phyloP scores from a whole-genome alignment of 208 protist species.

The Leishmania tropica region DNA sequence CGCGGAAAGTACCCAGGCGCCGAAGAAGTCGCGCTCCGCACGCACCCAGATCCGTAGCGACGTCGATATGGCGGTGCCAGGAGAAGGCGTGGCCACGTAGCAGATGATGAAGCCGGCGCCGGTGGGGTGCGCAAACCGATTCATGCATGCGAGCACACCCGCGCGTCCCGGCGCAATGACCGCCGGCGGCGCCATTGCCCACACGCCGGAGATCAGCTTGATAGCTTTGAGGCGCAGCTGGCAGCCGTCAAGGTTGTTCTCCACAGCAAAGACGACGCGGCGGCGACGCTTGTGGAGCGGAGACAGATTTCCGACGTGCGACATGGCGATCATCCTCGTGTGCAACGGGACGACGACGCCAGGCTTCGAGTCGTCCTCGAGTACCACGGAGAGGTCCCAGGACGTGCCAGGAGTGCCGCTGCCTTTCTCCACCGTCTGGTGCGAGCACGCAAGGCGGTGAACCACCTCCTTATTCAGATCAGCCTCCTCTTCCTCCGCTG shows the following conservation, averaged over 20 bases:
- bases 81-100: constrained; percentile 44
- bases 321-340: constrained; percentile 63
- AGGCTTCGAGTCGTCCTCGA: constrained; percentile 53
- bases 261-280: constrained; percentile 60
- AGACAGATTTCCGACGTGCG: constrained; percentile 36
- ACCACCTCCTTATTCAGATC: constrained; percentile 25
- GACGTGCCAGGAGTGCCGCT: constrained; percentile 1
- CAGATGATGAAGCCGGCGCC: constrained; percentile 81
- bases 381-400: constrained; percentile 37
- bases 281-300: constrained; percentile 53
- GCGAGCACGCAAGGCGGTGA: constrained; percentile 18
- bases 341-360: constrained; percentile 70
- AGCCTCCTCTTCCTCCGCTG: constrained; percentile 20
- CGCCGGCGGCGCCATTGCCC: constrained; percentile 62
- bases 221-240: constrained; percentile 63
- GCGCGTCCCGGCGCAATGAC: constrained; percentile 35
- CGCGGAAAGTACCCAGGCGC: constrained; percentile 42
- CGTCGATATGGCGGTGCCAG: constrained; percentile 1
- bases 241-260: constrained; percentile 46
- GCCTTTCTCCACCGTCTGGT: constrained; percentile 21
- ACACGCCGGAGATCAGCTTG: constrained; percentile 64
- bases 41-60: constrained; percentile 70
- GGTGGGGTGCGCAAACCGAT: constrained; percentile 73
- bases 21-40: constrained; percentile 56
- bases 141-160: constrained; percentile 67